phyloP scores from a whole-genome alignment of 352 stramenopile species.

The Globisporangium apiculatum region DNA sequence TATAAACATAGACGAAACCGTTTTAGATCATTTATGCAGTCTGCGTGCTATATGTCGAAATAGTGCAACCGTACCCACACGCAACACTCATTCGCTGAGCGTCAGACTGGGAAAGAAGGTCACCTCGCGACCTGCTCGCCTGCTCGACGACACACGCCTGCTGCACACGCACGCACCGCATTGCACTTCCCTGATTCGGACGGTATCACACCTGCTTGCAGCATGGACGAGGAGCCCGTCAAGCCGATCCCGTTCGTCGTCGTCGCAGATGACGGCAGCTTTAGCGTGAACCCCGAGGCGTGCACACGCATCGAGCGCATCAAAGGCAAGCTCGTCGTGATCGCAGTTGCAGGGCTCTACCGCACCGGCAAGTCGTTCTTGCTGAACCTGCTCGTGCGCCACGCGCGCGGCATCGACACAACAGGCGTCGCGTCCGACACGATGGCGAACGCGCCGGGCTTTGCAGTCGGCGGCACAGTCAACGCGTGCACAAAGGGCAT shows the following conservation, averaged over 20 bases:
- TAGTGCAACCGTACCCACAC: no score
- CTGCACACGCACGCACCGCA: background rate
- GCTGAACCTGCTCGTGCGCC: slow-evolving; percentile 78
- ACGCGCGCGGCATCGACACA: slow-evolving; percentile 34
- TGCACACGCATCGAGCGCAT: slow-evolving; percentile 58
- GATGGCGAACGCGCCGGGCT: slow-evolving; percentile 28
- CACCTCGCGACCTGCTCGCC: no score
- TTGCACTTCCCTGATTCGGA: no score
- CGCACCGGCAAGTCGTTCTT: slow-evolving; percentile 89
- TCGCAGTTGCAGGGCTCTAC: slow-evolving; percentile 83
- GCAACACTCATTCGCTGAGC: no score
- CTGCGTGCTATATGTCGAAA: no score
- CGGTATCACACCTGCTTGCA: background rate
- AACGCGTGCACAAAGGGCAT: slow-evolving; percentile 90
- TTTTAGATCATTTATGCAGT: no score
- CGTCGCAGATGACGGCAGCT: slow-evolving; percentile 70
- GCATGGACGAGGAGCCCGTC: slow-evolving; percentile 30
- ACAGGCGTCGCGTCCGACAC: slow-evolving; percentile 8
- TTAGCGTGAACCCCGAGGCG: slow-evolving; percentile 75
- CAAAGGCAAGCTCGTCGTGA: slow-evolving; percentile 75
- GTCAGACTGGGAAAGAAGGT: no score
- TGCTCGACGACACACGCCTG: background rate
- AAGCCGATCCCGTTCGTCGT: slow-evolving; percentile 74
- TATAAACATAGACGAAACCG: no score
- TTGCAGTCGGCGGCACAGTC: slow-evolving; percentile 77